Conservation (phyloP, 352 stramenopile species). For the Phytophthora pluvialis region DNA sequence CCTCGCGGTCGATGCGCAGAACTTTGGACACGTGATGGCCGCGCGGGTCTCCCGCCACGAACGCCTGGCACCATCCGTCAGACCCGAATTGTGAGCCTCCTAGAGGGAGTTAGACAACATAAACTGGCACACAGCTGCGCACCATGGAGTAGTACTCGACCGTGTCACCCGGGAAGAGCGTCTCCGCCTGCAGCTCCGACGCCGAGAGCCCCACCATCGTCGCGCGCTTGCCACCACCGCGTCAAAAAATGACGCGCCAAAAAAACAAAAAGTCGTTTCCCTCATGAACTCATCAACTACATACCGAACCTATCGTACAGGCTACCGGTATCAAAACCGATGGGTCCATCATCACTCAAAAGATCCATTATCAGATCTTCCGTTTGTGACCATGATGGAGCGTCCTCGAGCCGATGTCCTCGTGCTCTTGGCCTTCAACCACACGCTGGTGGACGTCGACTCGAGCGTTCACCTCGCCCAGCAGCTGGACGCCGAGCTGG, state of each 20-base stretch:
- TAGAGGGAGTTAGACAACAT: background rate
- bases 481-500: slow-evolving; percentile 39
- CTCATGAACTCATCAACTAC: slow-evolving; percentile 6
- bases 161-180: slow-evolving; percentile 72
- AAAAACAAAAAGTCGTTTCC: background rate
- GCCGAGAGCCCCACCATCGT: slow-evolving; percentile 53
- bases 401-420: slow-evolving; percentile 26
- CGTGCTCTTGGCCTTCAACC: slow-evolving; percentile 65
- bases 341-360: too few species aligned
- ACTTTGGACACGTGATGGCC: slow-evolving; percentile 73
- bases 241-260: slow-evolving; percentile 8
- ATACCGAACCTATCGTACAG: too few species aligned
- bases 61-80: slow-evolving; percentile 45
- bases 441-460: slow-evolving; percentile 55
- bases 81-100: slow-evolving; percentile 16
- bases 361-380: too few species aligned
- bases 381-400: background rate
- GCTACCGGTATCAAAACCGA: too few species aligned
- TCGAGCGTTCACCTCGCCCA: slow-evolving; percentile 44
- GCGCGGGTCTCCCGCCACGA: slow-evolving; percentile 70
- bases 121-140: background rate
- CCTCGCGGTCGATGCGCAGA: slow-evolving; percentile 46
- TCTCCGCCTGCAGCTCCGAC: slow-evolving; percentile 61
- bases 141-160: slow-evolving; percentile 86
- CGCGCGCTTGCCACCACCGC: slow-evolving; percentile 9